Evolutionary conservation across 805 yeast species (phyloP).

Genomic region (Sugiyamaella chiloensis): DNA sequence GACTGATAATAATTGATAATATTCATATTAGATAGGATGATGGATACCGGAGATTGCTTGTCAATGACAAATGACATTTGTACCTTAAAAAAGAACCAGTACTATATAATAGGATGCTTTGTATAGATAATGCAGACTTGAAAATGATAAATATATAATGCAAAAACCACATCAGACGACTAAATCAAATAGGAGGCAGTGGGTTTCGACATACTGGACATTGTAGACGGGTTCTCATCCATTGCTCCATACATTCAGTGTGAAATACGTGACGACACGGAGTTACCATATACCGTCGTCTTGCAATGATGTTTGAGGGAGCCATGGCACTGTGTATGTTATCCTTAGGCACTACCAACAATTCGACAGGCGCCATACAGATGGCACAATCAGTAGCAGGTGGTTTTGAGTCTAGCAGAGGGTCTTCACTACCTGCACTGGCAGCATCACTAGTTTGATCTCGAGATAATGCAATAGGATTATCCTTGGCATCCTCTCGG

Average conservation of each 20-base stretch:
- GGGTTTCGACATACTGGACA: conserved; percentile 91
- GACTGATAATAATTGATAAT: no score
- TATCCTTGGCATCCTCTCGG: conserved; percentile 8
- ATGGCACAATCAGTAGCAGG: conserved; percentile 72
- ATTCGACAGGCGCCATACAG: conserved; percentile 77
- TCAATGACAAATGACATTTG: no score
- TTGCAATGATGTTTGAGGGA: conserved; percentile 32
- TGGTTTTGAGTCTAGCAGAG: conserved; percentile 36
- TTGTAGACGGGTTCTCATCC: conserved; percentile 91
- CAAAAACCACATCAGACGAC: no score
- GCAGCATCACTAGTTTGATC: background rate
- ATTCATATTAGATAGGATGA: no score
- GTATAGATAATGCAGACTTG: no score
- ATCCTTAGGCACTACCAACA: conserved; percentile 33
- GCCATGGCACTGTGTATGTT: conserved; percentile 23
- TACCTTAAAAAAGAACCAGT: no score
- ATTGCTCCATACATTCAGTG: conserved; percentile 78
- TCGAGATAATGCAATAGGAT: conserved; percentile 6
- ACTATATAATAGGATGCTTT: no score
- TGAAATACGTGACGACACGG: conserved; percentile 93
- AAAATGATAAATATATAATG: no score
- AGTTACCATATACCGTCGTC: conserved; percentile 51
- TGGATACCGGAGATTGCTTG: no score
- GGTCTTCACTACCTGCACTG: background rate
- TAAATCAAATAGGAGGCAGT: conserved; percentile 67